A percentile compares a stretch with the other conserved stretches of the same genome.
phyloP scores from a whole-genome alignment of 2,329 filamentous ascomycete genomes.

The Chrysosporium keratinophilum region DNA sequence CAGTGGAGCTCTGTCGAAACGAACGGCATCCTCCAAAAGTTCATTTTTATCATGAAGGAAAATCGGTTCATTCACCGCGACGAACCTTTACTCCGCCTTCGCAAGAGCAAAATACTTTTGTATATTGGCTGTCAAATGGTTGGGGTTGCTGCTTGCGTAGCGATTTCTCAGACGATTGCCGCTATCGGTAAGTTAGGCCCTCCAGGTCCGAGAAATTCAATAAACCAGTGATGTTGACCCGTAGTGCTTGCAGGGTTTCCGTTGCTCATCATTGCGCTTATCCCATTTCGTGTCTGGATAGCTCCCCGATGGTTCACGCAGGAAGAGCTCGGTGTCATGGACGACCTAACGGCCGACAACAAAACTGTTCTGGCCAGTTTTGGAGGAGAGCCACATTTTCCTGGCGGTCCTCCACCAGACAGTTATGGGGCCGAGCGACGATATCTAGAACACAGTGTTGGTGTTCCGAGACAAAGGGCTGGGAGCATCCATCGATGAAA shows the following conservation, averaged over 20 bases:
- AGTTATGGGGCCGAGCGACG: conserved; percentile 19
- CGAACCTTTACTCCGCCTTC: conserved; percentile 39
- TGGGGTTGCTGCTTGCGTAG: conserved; percentile 45
- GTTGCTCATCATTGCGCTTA: conserved; percentile 46
- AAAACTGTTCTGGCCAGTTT: conserved; percentile 45
- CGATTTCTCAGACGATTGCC: conserved; percentile 50
- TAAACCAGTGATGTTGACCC: background rate
- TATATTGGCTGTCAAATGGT: conserved; percentile 45
- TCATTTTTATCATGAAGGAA: conserved; percentile 42
- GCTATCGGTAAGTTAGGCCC: conserved; percentile 39
- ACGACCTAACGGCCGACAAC: conserved; percentile 45
- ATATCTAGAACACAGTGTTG: conserved; percentile 18
- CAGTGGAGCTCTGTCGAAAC: conserved; percentile 41
- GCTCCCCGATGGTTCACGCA: conserved; percentile 43
- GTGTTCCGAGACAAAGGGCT: conserved; percentile 19
- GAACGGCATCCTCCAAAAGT: conserved; percentile 45
- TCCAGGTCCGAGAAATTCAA: background rate
- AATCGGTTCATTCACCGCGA: conserved; percentile 38
- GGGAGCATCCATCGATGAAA: conserved; percentile 19
- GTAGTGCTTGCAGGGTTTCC: conserved; percentile 43
- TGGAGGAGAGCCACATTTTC: conserved; percentile 38
- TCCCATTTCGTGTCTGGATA: conserved; percentile 43
- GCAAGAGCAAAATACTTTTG: conserved; percentile 37
- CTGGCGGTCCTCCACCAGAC: conserved; percentile 19
- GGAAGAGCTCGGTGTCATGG: conserved; percentile 42